A percentile compares a stretch with the other conserved stretches of the same genome.
Evolutionary conservation across 2,329 filamentous ascomycete species (phyloP).

Genomic region (Knufia petricola): DNA sequence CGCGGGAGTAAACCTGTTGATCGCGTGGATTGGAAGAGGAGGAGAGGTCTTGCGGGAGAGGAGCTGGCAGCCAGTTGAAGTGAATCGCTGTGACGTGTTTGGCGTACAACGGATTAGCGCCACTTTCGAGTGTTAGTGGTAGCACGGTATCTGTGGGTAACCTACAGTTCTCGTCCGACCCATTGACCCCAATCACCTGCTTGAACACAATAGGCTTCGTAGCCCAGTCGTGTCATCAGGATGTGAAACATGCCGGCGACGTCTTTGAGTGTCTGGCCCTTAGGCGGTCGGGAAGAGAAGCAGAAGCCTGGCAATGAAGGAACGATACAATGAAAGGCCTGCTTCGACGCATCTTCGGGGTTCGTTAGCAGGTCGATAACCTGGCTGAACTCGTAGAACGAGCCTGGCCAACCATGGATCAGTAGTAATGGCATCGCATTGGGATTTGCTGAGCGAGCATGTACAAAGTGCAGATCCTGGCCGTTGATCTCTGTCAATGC

Average conservation of each 20-base stretch:
- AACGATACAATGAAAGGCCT: conserved; percentile 26
- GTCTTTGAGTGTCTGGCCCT: conserved; percentile 13
- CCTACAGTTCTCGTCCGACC: conserved; percentile 50
- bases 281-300: conserved; percentile 28
- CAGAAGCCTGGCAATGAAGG: conserved; percentile 25
- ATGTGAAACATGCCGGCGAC: conserved; percentile 44
- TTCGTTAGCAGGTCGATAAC: conserved; percentile 25
- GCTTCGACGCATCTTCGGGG: conserved; percentile 14
- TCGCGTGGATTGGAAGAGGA: conserved; percentile 9
- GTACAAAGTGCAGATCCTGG: conserved; percentile 21
- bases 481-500: conserved; percentile 11
- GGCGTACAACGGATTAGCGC: conserved; percentile 43
- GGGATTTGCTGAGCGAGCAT: conserved; percentile 13
- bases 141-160: neutral
- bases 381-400: conserved; percentile 27
- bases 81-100: conserved; percentile 50
- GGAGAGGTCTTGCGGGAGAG: neutral
- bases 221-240: conserved; percentile 59
- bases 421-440: conserved; percentile 30
- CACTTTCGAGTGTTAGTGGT: conserved; percentile 19
- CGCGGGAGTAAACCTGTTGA: conserved; percentile 7
- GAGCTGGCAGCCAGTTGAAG: conserved; percentile 47
- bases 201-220: conserved; percentile 48
- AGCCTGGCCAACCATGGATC: conserved; percentile 31
- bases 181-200: conserved; percentile 62